Base-by-base conservation (phyloP, 208 protist genomes). In the Leishmania mexicana region DNA sequence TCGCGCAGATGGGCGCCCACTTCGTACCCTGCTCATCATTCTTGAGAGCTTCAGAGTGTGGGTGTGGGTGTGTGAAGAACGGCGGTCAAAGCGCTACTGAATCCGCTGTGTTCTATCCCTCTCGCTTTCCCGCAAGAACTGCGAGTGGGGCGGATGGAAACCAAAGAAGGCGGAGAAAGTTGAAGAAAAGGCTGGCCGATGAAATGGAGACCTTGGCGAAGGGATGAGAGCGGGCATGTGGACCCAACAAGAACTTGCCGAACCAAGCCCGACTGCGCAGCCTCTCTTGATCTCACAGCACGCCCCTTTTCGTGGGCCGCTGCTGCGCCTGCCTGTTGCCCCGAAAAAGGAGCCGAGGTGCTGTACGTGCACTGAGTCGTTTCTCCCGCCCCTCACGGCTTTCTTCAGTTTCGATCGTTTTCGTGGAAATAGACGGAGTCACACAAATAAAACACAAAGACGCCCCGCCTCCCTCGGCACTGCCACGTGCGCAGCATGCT, bases 21-120 rank as follows among this genome's bases (percentile, higher is more conserved):
- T 24, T 5, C 77, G 62, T 47, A 38, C 78, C 42, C 80, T 79
- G 5, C 76, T 76, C 83, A 89, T 89, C 77, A 87, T 85, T 58
- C 31, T 57, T 65, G 45, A 51, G 68, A 28, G 24, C 19, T n/a
- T 62, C 10, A 19, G 54, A 0, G 70, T 75, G 11, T 75, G 40
- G 60, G 21, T 76, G 24, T 49, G 54, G 67, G 35, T 78, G 74
- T 51, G 38, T 51, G 21, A 51, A n/a, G 35, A 78, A 15, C 38
- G 11, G n/a, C 47, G 35, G 54, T 51, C 17, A 28, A 42, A 11
- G 21, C 38, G 38, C 68, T 74, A 74, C 68, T 53, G 38, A 28
- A 53, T 53, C 45, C 45, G 13, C 67, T 24, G 68, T 74, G 38
- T 49, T 74, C 45, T 49, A 74, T 49, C 40, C 68, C 38, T 74